Base-by-base conservation (phyloP, 176 grass and related monocot species). In the Juncus inflexus region DNA sequence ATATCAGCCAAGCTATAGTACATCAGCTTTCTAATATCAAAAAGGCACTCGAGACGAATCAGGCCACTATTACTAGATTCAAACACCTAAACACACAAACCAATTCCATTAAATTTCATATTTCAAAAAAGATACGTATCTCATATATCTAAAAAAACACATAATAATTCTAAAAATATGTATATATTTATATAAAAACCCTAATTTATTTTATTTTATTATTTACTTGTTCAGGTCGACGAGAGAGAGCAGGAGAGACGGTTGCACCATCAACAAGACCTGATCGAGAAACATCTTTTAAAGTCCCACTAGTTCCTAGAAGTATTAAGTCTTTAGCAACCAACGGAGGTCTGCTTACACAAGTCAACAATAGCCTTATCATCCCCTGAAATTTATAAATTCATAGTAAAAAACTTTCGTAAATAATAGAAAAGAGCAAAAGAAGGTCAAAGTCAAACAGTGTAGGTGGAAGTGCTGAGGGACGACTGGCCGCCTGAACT, bases 281-380 rank as follows among this genome's bases (percentile, higher is more conserved):
- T 79, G 83, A 90, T 51, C 83, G 75, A 56, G 79, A 86, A 62
- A 95, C 86, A 61, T 95, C 90, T 83, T 90, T 90, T 59, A 90
- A 76, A 47, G 83, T 95, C 43, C 90, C 83, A 51, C 80, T 95
- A 45, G 90, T 77, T 82, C 86, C 90, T 64, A 86, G 70, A 73
- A 90, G 80, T 36, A 95, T 74, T 76, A 95, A 86, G 65, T 77
- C 86, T 90, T 95, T 95, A 70, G 83, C 79, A 76, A 77, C 83
- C 63, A 95, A 69, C 3, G 67, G 51, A 40, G 86, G 90, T 67
- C 90, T 86, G 58, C 80, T 90, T 60, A 83, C 83, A 35, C 90
- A 95, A 50, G 76, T 90, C 36, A 86, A 86, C 15, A 95, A 74
- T 37, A 95, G 80, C 52, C 83, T 83, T 60, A 95, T 95, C 55